Base-by-base conservation (phyloP, 345 rosid species). In the Adansonia digitata region DNA sequence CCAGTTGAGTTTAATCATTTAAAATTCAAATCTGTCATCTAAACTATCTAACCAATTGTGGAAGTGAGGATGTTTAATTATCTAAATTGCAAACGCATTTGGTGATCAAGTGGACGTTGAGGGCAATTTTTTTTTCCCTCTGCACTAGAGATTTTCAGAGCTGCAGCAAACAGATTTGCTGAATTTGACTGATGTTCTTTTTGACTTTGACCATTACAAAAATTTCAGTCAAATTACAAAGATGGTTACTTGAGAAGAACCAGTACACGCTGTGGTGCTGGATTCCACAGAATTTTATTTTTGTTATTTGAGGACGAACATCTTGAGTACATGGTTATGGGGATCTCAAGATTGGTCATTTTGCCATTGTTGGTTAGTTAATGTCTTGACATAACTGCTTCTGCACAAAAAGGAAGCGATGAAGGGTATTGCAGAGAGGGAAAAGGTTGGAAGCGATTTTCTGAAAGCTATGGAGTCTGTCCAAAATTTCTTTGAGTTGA, bases 221-320 rank as follows among this genome's bases (percentile, higher is more conserved):
- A n/a, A n/a, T n/a, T n/a, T n/a, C n/a, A n/a, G n/a, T n/a, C n/a
- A n/a, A n/a, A n/a, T n/a, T n/a, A n/a, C n/a, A n/a, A n/a, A n/a
- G n/a, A n/a, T n/a, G n/a, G n/a, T n/a, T n/a, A n/a, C n/a, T n/a
- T 20, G 27, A 53, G 59, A 70, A 71, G 29, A 53, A 37, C 62
- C 31, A 31, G 37, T 20, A 55, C 29, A 55, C 37, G 46, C 64
- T 52, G 62, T 22, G 64, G 5, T 26, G 59, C n/a, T n/a, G 42
- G 31, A 18, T 45, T 3, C 13, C 26, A 46, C 43, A 29, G 35
- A 46, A 10, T 5, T 49, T n/a, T 35, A 22, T 0, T 51, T n/a
- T 31, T 12, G 15, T 70, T 18, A 31, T 4, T 31, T 52, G 26
- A 40, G 49, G 3, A 0, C 6, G 8, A 42, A n/a, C 63, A 26